Base-by-base conservation (phyloP, 768 basidiomycete species). In the Leccinum rimulosum region DNA sequence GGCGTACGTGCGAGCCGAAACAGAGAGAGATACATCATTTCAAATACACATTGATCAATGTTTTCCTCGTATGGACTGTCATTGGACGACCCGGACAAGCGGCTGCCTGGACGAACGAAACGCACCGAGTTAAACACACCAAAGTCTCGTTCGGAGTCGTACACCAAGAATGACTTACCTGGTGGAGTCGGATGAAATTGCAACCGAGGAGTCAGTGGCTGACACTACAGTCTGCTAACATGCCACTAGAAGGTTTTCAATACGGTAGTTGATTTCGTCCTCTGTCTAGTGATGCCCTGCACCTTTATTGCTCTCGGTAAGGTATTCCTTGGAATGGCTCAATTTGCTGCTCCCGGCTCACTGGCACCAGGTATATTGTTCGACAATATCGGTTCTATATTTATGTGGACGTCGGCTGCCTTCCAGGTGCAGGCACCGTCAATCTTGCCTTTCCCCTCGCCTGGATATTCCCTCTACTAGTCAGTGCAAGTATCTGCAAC, bases 301-400 rank as follows among this genome's bases (percentile, higher is more conserved):
- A 15, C 73, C 7, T 50, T 66, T 14, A 68, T 74, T 68, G 59
- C 60, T n/a, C 60, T 76, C 36, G 63, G 72, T 80, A 33, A 11
- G 7, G 65, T 53, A 50, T 52, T 48, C 10, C 3, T 30, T n/a
- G 27, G 28, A 12, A 9, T 3, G 22, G 17, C 19, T 7, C 8
- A 4, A 19, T 28, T n/a, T 38, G 11, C 9, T 52, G 30, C 27
- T 17, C 52, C 22, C 47, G 49, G 68, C 43, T 64, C 38, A 64
- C 47, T 2, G 2, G 33, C 22, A 22, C 25, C 25, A 25, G 25
- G 25, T 25, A 77, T 49, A 61, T 84, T 43, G 80, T 82, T 0
- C 80, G 82, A 69, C 80, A 77, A 30, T 79, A 82, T 64, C 78
- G 82, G 9, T 84, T 75, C 64, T 76, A 80, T 59, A 78, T 84